phyloP scores from a whole-genome alignment of 208 protist species.

The Trypanosomatidae sp. region DNA sequence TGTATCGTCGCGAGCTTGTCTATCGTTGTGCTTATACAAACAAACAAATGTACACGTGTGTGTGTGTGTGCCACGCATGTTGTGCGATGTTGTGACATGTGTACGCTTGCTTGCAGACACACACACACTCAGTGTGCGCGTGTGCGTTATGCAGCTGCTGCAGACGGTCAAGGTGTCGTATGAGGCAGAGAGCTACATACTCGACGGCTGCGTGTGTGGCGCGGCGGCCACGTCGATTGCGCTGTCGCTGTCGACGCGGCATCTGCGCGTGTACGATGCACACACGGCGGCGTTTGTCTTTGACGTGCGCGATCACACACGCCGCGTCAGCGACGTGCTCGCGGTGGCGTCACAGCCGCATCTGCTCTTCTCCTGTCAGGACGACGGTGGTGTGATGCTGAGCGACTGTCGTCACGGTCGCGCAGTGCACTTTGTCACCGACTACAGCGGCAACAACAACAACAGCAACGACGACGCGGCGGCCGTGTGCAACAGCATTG shows the following conservation, averaged over 20 bases:
- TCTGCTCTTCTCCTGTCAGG: conserved; percentile 54
- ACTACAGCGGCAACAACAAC: conserved; percentile 34
- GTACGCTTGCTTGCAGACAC: too few species aligned
- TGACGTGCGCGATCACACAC: conserved; percentile 46
- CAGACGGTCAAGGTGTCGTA: conserved; percentile 43
- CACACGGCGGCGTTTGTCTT: conserved; percentile 21
- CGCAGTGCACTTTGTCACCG: conserved; percentile 45
- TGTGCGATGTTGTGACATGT: too few species aligned
- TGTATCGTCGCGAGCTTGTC: neutral
- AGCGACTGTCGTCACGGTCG: conserved; percentile 30
- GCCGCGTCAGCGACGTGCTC: conserved; percentile 43
- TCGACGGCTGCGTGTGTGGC: conserved; percentile 57
- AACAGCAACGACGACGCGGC: conserved; percentile 1
- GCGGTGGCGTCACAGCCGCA: conserved; percentile 19
- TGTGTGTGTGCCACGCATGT: too few species aligned
- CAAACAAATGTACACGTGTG: conserved; percentile 1
- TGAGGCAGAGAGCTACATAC: conserved; percentile 36
- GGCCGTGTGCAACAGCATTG: conserved; percentile 27
- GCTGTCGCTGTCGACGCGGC: conserved; percentile 37
- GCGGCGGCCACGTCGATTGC: conserved; percentile 19
- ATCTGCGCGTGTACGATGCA: conserved; percentile 52
- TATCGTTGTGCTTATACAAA: neutral
- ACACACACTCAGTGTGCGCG: neutral
- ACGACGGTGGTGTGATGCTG: conserved; percentile 73
- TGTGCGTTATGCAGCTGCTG: conserved; percentile 14